phyloP scores from a whole-genome alignment of 2,329 filamentous ascomycete genomes.

The Dactylellina sp. region DNA sequence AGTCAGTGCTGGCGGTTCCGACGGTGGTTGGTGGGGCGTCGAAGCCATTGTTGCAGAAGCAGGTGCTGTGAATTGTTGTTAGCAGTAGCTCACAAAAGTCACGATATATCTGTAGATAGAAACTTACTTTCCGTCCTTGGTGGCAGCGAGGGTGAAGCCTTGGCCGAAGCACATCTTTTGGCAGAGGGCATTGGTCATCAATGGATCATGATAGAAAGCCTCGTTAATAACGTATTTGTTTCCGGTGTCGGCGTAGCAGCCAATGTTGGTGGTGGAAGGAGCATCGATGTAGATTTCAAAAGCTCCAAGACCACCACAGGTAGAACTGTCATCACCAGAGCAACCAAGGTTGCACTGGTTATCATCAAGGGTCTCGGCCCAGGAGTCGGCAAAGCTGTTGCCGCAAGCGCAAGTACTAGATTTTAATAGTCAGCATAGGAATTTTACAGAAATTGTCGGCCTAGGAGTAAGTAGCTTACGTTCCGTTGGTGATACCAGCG shows the following conservation, averaged over 20 bases:
- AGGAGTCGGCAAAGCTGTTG: constrained; percentile 10
- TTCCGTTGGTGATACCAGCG: constrained; percentile 35
- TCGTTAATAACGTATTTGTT: constrained; percentile 1
- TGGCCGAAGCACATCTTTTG: constrained; percentile 15
- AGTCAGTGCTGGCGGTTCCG: not conserved
- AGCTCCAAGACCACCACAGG: constrained; percentile 16
- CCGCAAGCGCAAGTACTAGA: constrained; percentile 36
- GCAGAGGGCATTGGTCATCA: constrained; percentile 25
- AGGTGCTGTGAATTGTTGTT: constrained; percentile 13
- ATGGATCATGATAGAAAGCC: not conserved
- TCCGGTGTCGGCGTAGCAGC: constrained; percentile 26
- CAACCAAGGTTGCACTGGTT: not conserved
- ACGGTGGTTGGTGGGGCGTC: constrained; percentile 10
- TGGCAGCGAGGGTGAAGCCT: constrained; percentile 21
- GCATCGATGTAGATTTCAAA: constrained; percentile 21
- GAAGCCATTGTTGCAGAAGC: constrained; percentile 28
- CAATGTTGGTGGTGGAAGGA: not conserved
- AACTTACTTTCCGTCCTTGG: constrained; percentile 35
- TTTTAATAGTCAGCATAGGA: not conserved
- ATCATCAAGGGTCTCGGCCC: constrained; percentile 6
- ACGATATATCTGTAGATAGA: not conserved
- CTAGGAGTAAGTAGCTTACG: constrained; percentile 9
- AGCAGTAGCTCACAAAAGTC: not conserved
- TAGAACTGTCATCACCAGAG: not conserved
- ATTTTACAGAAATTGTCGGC: not conserved